Percentiles rank a stretch among this genome's conserved stretches.
These are phyloP conservation scores for Thermothelomyces thermophilus DNA, from an alignment of 2,329 filamentous ascomycete genomes.

Conservation along the genomic window DNA sequence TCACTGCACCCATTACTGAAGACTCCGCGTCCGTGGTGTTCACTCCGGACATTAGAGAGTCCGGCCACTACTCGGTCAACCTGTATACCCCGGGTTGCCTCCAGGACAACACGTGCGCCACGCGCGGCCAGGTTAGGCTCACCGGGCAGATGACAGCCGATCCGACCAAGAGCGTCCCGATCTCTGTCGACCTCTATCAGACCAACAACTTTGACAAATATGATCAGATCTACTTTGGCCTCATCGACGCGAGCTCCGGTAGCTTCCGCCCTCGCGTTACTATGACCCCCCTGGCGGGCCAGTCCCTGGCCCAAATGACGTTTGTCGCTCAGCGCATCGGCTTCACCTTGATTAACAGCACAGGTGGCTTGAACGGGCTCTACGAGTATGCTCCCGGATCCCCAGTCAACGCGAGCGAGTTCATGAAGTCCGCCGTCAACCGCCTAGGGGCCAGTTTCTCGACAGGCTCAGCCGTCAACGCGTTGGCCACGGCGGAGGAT, in stretches of 20 bases:
- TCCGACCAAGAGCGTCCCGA: constrained; percentile 37
- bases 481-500: constrained; percentile 58
- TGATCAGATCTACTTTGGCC: constrained; percentile 82
- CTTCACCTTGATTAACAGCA: constrained; percentile 67
- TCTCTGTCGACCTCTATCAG: constrained; percentile 66
- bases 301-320: constrained; percentile 56
- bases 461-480: constrained; percentile 59
- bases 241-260: constrained; percentile 66
- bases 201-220: constrained; percentile 97
- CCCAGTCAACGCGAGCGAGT: constrained; percentile 52
- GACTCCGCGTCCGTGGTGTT: constrained; percentile 67
- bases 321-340: constrained; percentile 86
- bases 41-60: constrained; percentile 74
- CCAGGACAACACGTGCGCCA: constrained; percentile 68
- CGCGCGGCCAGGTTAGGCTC: constrained; percentile 74
- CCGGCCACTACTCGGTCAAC: constrained; percentile 85
- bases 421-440: constrained; percentile 69
- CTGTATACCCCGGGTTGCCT: constrained; percentile 89
- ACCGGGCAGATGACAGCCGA: constrained; percentile 61
- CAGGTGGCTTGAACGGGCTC: constrained; percentile 77
- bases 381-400: constrained; percentile 76
- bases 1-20: constrained; percentile 50
- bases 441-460: constrained; percentile 65
- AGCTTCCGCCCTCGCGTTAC: constrained; percentile 77
- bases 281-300: constrained; percentile 60